phyloP scores from a whole-genome alignment of 2,329 filamentous ascomycete species.

The Incumbomyces delicatus region DNA sequence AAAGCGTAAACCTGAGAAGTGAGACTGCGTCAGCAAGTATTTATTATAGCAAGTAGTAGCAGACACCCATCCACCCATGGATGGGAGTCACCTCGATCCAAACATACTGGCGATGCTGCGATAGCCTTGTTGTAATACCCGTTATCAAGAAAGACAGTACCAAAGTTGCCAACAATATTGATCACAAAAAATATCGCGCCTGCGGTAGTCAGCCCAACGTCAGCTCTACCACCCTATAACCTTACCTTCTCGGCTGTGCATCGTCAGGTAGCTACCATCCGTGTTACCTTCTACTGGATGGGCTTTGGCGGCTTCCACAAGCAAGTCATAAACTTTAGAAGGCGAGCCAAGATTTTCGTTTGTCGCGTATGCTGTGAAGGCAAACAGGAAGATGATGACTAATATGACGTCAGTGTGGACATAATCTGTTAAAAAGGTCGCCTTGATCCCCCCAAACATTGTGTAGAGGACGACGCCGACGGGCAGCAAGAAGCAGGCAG shows the following conservation, averaged over 20 bases:
- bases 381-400: slow-evolving; percentile 76
- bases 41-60: no score
- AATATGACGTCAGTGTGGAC: slow-evolving; percentile 71
- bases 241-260: slow-evolving; percentile 70
- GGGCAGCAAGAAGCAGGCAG: slow-evolving; percentile 74
- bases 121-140: slow-evolving; percentile 91
- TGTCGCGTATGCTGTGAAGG: slow-evolving; percentile 71
- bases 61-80: no score
- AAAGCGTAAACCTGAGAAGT: no score
- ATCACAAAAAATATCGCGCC: slow-evolving; percentile 86
- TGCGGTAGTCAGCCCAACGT: no score
- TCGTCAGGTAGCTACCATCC: slow-evolving; percentile 75
- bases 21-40: no score
- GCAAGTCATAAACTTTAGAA: slow-evolving; percentile 64
- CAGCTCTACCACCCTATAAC: no score
- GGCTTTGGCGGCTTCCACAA: slow-evolving; percentile 55
- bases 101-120: slow-evolving; percentile 74
- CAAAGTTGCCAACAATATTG: slow-evolving; percentile 75
- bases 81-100: no score
- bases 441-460: slow-evolving; percentile 62
- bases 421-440: slow-evolving; percentile 77
- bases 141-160: slow-evolving; percentile 75
- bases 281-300: slow-evolving; percentile 75
- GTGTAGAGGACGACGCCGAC: slow-evolving; percentile 76
- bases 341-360: slow-evolving; percentile 65